A percentile compares a stretch with the other conserved stretches of the same genome.
phyloP scores from a whole-genome alignment of 768 basidiomycete species.

The Lentinula aciculospora region DNA sequence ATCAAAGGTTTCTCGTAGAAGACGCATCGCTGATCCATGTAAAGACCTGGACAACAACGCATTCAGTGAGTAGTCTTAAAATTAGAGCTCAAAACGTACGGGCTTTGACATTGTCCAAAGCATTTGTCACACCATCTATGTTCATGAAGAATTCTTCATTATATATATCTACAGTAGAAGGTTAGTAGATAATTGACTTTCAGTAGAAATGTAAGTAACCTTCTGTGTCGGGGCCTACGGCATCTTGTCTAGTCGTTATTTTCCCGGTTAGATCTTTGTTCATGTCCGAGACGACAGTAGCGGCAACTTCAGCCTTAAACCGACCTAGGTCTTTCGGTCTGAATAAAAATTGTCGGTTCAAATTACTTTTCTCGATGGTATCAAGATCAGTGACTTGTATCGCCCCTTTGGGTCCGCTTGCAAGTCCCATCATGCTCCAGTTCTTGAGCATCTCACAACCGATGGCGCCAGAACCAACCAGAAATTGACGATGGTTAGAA shows the following conservation, averaged over 20 bases:
- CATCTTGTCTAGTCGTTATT: slow-evolving; percentile 85
- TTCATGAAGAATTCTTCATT: slow-evolving; percentile 81
- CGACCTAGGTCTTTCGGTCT: slow-evolving; percentile 92
- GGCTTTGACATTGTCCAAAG: slow-evolving; percentile 93
- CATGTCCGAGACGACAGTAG: slow-evolving; percentile 89
- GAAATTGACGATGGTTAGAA: slow-evolving; percentile 84
- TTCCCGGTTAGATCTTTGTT: slow-evolving; percentile 86
- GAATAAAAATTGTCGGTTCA: slow-evolving; percentile 98
- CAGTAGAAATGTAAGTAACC: slow-evolving; percentile 41
- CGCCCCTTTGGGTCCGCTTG: slow-evolving; percentile 66
- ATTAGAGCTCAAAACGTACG: slow-evolving; percentile 44
- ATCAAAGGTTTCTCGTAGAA: slow-evolving; percentile 94
- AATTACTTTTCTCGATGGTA: slow-evolving; percentile 98
- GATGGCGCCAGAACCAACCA: slow-evolving; percentile 98
- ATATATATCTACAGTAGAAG: slow-evolving; percentile 62
- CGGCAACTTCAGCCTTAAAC: slow-evolving; percentile 96
- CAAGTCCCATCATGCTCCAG: slow-evolving; percentile 99
- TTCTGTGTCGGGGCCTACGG: slow-evolving; percentile 90
- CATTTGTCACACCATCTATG: slow-evolving; percentile 95
- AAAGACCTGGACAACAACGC: slow-evolving; percentile 54
- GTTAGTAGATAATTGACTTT: slow-evolving; percentile 3
- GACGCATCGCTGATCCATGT: slow-evolving; percentile 98
- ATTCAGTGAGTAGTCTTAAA: background rate
- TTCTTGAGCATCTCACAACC: slow-evolving; percentile 99
- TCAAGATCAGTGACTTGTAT: slow-evolving; percentile 97